A percentile compares a stretch with the other conserved stretches of the same genome.
Conservation (phyloP, 2,329 filamentous ascomycete species). For the Tetracladium maxilliforme region DNA sequence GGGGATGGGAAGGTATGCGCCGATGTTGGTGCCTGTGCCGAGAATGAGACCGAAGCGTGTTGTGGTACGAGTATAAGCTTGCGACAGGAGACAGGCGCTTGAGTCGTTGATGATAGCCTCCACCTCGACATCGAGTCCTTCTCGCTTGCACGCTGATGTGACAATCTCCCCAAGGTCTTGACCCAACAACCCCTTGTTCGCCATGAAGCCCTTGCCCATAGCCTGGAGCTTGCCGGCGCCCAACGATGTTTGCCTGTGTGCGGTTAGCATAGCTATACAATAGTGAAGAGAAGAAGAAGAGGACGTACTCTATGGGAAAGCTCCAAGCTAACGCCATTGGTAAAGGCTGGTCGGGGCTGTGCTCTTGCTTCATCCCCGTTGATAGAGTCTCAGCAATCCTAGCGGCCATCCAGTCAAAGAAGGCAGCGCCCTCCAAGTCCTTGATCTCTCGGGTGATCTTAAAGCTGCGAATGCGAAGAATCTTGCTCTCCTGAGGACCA, state of each 20-base stretch:
- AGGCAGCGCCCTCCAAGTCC: conserved; percentile 38
- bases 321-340: conserved; percentile 53
- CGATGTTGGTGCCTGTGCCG: conserved; percentile 53
- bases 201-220: conserved; percentile 54
- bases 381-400: conserved; percentile 44
- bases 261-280: conserved; percentile 7
- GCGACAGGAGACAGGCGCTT: conserved; percentile 48
- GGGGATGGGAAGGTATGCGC: conserved; percentile 44
- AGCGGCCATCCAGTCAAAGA: conserved; percentile 56
- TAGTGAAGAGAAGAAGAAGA: conserved; percentile 1
- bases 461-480: conserved; percentile 38
- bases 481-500: conserved; percentile 27
- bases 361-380: conserved; percentile 24
- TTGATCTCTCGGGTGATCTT: conserved; percentile 41
- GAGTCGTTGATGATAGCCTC: conserved; percentile 53
- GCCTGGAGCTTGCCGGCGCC: conserved; percentile 40
- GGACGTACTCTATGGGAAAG: conserved; percentile 51
- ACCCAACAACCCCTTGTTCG: conserved; percentile 39
- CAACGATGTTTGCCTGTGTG: conserved; percentile 47
- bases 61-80: conserved; percentile 41
- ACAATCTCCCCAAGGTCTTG: conserved; percentile 46
- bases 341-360: conserved; percentile 19
- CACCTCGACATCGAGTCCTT: conserved; percentile 34
- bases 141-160: conserved; percentile 30
- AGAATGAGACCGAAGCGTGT: conserved; percentile 51